Percentiles rank a stretch among this genome's conserved stretches.
Evolutionary conservation across 768 basidiomycete species (phyloP).

Genomic region (Glaciozyma antarctica): DNA sequence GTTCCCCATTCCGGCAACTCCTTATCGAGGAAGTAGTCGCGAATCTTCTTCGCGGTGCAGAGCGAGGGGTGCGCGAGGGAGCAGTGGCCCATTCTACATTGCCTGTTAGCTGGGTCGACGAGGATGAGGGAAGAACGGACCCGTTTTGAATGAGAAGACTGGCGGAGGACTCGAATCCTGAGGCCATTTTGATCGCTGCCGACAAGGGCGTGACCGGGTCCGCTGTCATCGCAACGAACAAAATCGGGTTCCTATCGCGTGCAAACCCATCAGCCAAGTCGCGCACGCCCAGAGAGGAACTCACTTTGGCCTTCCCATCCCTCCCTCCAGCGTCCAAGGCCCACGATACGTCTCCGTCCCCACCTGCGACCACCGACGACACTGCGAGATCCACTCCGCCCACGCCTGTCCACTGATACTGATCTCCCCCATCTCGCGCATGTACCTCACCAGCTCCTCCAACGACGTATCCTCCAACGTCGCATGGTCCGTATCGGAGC

Average conservation of each 20-base stretch:
- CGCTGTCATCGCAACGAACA: constrained; percentile 25
- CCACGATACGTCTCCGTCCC: constrained; percentile 17
- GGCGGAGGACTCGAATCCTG: constrained; percentile 14
- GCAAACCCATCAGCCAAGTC: not conserved
- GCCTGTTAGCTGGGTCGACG: not conserved
- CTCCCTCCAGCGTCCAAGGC: constrained; percentile 26
- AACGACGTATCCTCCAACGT: too few species aligned
- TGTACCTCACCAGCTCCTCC: not conserved
- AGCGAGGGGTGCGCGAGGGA: constrained; percentile 27
- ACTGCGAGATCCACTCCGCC: constrained; percentile 24
- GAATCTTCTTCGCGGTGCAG: constrained; percentile 23
- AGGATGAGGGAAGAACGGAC: not conserved
- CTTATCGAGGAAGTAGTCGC: constrained; percentile 28
- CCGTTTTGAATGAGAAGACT: constrained; percentile 26
- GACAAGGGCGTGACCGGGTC: constrained; percentile 33
- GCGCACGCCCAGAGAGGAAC: not conserved
- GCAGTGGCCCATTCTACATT: constrained; percentile 27
- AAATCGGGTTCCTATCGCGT: constrained; percentile 8
- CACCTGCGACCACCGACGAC: constrained; percentile 16
- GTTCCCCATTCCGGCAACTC: constrained; percentile 13
- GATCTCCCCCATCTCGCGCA: constrained; percentile 5
- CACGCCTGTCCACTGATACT: constrained; percentile 21
- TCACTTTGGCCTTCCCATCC: constrained; percentile 27
- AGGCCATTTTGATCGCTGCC: constrained; percentile 19
- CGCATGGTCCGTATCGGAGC: constrained; percentile 20